These are phyloP conservation scores for Spathaspora sp. DNA, from an alignment of 805 yeast species.

Conservation along the genomic window DNA sequence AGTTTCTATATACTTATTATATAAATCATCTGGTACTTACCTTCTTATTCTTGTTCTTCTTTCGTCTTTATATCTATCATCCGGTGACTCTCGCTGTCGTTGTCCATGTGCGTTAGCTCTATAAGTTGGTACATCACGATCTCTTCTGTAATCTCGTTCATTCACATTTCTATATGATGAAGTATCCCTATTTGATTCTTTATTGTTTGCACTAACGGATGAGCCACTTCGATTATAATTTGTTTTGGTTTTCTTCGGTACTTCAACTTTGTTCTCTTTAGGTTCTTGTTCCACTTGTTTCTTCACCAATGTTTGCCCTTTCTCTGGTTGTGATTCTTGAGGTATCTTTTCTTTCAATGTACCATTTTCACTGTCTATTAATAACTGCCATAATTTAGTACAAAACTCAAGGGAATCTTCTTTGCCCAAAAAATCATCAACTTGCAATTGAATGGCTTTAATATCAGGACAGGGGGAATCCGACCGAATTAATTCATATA, in stretches of 20 bases:
- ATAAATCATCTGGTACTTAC: neutral
- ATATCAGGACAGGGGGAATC: slow-evolving; percentile 33
- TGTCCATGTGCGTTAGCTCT: slow-evolving; percentile 3
- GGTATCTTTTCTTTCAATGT: slow-evolving; percentile 1
- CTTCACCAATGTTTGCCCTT: slow-evolving; percentile 1
- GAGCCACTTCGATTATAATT: slow-evolving; percentile 22
- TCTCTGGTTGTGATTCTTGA: slow-evolving; percentile 4
- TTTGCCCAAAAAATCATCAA: slow-evolving; percentile 44
- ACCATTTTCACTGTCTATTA: slow-evolving; percentile 38
- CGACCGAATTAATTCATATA: slow-evolving; percentile 37
- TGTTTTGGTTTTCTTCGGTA: slow-evolving; percentile 11
- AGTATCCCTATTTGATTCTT: neutral
- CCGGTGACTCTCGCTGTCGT: slow-evolving; percentile 1
- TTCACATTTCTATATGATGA: neutral
- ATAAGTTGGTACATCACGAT: slow-evolving; percentile 4
- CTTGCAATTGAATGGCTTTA: slow-evolving; percentile 38
- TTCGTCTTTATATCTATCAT: slow-evolving; percentile 1
- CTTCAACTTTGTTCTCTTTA: neutral
- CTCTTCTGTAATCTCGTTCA: slow-evolving; percentile 8
- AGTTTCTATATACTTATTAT: neutral
- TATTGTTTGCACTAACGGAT: neutral
- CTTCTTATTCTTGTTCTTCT: neutral
- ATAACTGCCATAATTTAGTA: slow-evolving; percentile 40
- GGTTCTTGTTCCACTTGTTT: neutral
- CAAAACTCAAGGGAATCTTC: slow-evolving; percentile 38